Conservation (phyloP, 163 green algal genomes). For the Trebouxia gelatinosa region DNA sequence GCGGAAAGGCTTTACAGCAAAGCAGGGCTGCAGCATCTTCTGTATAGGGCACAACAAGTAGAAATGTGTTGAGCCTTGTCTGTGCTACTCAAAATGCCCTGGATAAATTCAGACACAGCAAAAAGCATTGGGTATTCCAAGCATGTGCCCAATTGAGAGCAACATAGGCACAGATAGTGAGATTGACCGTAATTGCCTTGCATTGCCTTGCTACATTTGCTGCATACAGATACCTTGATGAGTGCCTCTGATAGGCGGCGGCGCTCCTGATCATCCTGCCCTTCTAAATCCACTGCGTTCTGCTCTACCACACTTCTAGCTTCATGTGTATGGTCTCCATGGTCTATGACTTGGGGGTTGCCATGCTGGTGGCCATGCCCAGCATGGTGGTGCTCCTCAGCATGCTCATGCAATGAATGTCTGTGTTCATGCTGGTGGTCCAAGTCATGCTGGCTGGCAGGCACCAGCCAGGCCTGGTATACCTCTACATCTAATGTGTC, state of each 20-base stretch:
- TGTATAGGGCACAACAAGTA: no score
- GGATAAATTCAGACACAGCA: no score
- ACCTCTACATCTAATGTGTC: conserved; percentile 23
- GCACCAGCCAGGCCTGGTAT: conserved; percentile 17
- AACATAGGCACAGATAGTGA: no score
- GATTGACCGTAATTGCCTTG: no score
- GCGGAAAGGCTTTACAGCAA: no score
- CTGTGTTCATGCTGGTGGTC: background rate
- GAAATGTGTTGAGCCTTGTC: no score
- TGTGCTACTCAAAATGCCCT: no score
- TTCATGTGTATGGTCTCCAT: conserved; percentile 30
- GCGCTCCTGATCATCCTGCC: conserved; percentile 10
- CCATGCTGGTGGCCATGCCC: background rate
- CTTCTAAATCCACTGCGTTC: conserved; percentile 21
- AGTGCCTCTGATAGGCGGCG: conserved; percentile 13
- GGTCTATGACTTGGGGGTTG: background rate
- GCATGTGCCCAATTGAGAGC: no score
- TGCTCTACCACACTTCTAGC: conserved; percentile 16
- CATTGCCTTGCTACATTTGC: no score
- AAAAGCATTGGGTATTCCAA: no score
- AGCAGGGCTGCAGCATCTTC: no score
- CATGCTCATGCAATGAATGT: background rate
- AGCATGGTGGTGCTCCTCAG: background rate
- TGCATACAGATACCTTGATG: no score
- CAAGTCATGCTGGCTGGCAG: background rate